Base-by-base conservation (phyloP, 148 eudicot genomes). In the Oxyria digyna region DNA sequence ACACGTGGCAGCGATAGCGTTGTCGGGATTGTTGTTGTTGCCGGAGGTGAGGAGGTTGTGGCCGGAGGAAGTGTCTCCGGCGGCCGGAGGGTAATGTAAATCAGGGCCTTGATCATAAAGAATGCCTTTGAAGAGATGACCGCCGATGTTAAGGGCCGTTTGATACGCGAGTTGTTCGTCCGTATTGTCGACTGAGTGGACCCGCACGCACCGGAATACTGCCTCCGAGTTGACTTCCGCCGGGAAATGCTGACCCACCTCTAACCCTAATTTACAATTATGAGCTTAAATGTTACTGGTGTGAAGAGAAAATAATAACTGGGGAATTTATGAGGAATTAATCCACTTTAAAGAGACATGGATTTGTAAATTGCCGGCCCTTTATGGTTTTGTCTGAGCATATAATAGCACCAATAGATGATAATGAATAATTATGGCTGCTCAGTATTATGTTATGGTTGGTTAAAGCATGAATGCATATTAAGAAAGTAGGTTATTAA, bases 71-170 rank as follows among this genome's bases (percentile, higher is more conserved):
- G 14, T 24, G 29, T 52, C 62, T 24, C 59, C 29, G 27, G 62
- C 62, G 5, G 62, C 31, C 13, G 29, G 15, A 2, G 62, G 29
- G 59, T 21, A 11, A 14, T 52, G 29, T 29, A 14, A 37, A 1
- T 85, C 95, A 0, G 83, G 87, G n/a, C 97, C 96, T 76, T 94
- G 96, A 76, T 94, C 96, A 31, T 94, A 94, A 26, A 94, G 86
- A 62, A 94, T 90, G 20, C 98, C 98, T 69, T 94, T 94, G 80
- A 94, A 94, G 32, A 94, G 71, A 48, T 88, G 98, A 3, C 98
- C 98, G 0, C 87, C 87, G 6, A 94, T 90, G 83, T 78, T 88
- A 0, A 94, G 88, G 11, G 97, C 92, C 38, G 97, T 90, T 50
- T 94, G 97, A 72, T 94, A 94, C 0, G 97, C 98, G 26, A 75